These are phyloP conservation scores for Celoporthe dispersa DNA, from an alignment of 2,329 filamentous ascomycete species.

Conservation along the genomic window DNA sequence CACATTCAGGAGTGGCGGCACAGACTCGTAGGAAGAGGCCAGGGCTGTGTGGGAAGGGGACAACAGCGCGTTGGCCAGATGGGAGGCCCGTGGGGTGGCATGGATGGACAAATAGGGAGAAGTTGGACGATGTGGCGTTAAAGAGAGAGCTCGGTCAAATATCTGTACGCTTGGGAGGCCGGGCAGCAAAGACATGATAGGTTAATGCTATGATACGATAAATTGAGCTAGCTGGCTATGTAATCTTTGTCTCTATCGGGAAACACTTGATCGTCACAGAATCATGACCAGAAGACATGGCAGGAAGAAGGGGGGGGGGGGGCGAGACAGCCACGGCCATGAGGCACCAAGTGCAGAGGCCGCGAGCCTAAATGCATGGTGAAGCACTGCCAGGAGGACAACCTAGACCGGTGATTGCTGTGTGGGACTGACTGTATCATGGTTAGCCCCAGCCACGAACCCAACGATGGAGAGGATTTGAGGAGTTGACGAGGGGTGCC, in stretches of 20 bases:
- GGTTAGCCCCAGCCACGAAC: neutral
- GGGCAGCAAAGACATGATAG: slow-evolving; percentile 1
- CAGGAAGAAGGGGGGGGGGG: neutral
- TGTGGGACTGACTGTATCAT: neutral
- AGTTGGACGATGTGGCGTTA: slow-evolving; percentile 8
- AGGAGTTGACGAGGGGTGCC: slow-evolving; percentile 13
- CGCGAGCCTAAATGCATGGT: neutral
- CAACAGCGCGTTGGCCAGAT: neutral
- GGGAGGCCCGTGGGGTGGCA: neutral
- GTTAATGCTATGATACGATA: slow-evolving; percentile 14
- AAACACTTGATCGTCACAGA: neutral
- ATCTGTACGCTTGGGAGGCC: slow-evolving; percentile 11
- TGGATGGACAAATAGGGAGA: neutral
- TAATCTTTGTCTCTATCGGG: neutral
- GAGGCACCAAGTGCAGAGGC: neutral
- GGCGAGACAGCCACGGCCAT: neutral
- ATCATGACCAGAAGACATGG: neutral
- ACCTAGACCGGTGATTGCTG: neutral
- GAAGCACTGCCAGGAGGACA: neutral
- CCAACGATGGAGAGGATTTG: neutral
- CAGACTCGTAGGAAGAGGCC: slow-evolving; percentile 67
- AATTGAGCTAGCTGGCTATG: slow-evolving; percentile 12
- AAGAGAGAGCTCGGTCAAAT: slow-evolving; percentile 11
- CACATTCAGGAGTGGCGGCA: slow-evolving; percentile 92
- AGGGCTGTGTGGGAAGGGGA: neutral